These are phyloP conservation scores for Coccomyxa subellipsoidea DNA, from an alignment of 163 green algal genomes.

Conservation along the genomic window DNA sequence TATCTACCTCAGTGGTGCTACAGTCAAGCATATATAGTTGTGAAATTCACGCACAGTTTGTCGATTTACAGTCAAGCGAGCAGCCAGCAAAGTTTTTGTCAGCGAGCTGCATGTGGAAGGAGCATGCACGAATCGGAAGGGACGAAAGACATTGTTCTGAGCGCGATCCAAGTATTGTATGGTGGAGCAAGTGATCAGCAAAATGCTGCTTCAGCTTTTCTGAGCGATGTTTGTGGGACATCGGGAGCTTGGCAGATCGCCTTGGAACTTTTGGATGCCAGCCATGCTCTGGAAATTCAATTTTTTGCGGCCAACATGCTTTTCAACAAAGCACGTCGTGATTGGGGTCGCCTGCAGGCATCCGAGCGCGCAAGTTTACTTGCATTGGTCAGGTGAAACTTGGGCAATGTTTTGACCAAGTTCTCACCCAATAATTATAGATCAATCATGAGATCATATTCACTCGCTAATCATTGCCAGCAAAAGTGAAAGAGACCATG, in stretches of 20 bases:
- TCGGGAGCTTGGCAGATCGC: background rate
- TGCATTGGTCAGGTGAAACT: background rate
- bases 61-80: too few relatives aligned
- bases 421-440: background rate
- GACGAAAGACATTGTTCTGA: background rate
- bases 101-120: too few relatives aligned
- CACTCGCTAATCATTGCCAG: background rate
- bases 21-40: too few relatives aligned
- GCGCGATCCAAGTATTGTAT: background rate
- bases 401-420: background rate
- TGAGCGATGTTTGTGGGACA: background rate
- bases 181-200: background rate
- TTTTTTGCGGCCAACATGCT: background rate
- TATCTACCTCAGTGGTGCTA: too few relatives aligned
- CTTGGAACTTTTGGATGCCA: background rate
- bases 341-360: background rate
- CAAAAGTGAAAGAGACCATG: background rate
- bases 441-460: background rate
- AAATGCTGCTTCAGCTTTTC: background rate
- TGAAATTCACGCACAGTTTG: too few relatives aligned
- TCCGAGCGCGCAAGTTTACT: background rate
- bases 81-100: too few relatives aligned
- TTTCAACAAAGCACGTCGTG: background rate
- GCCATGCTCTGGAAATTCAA: background rate
- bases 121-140: background rate